These are phyloP conservation scores for Penicillium cinerascens DNA, from an alignment of 495 filamentous ascomycete species.

Conservation along the genomic window DNA sequence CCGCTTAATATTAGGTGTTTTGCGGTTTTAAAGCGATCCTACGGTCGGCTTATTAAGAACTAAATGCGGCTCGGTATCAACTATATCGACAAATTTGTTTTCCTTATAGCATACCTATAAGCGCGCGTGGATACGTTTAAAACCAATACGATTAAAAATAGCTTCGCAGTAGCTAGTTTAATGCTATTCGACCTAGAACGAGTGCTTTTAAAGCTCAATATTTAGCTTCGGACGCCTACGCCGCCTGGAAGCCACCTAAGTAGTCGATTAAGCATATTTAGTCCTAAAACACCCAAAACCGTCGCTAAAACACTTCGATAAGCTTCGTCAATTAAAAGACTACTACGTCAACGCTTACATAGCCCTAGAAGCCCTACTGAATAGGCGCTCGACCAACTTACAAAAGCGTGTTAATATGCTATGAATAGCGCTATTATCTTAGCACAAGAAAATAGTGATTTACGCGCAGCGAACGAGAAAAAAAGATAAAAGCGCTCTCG, in stretches of 20 bases:
- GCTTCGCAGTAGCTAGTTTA: not conserved
- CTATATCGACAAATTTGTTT: slow-evolving; percentile 5
- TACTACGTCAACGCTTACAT: not conserved
- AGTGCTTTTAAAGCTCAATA: not conserved
- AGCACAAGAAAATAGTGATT: not conserved
- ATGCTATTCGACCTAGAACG: not conserved
- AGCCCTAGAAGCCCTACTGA: not conserved
- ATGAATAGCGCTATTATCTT: not conserved
- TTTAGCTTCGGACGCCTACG: not conserved
- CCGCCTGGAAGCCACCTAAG: not conserved
- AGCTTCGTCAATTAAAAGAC: not conserved
- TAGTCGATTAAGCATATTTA: not conserved
- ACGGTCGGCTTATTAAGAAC: not conserved
- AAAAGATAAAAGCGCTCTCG: not conserved
- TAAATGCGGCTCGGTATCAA: not conserved
- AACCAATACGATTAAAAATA: not conserved
- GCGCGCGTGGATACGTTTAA: not conserved
- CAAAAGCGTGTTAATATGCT: not conserved
- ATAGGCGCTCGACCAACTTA: not conserved
- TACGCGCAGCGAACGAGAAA: not conserved
- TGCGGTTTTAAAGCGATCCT: not conserved
- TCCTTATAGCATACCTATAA: not conserved
- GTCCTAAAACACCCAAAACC: not conserved
- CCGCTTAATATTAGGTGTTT: slow-evolving; percentile 17
- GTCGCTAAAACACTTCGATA: not conserved